A percentile compares a stretch with the other conserved stretches of the same genome.
phyloP scores from a whole-genome alignment of 176 grass and related monocot genomes.

The Juncus effusus region DNA sequence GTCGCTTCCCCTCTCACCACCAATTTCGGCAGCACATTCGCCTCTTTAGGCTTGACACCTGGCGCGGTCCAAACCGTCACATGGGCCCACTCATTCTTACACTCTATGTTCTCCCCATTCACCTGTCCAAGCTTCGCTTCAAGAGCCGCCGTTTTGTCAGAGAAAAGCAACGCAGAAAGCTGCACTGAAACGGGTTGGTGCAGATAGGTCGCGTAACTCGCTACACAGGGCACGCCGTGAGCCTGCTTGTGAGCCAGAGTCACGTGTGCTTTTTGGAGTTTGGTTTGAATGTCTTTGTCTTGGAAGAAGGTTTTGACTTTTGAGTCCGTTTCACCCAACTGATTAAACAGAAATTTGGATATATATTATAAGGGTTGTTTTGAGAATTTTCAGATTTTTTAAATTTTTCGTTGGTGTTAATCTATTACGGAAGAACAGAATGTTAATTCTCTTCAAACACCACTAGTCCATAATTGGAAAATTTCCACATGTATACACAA shows the following conservation, averaged over 20 bases:
- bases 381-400: too few relatives aligned
- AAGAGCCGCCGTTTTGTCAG: slow-evolving; percentile 62
- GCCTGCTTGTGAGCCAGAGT: slow-evolving; percentile 91
- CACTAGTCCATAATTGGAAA: too few relatives aligned
- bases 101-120: slow-evolving; percentile 56
- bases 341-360: slow-evolving; percentile 5
- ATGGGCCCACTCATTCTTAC: slow-evolving; percentile 88
- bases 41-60: slow-evolving; percentile 59
- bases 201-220: slow-evolving; percentile 62
- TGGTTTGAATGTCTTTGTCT: slow-evolving; percentile 44
- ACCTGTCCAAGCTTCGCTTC: slow-evolving; percentile 53
- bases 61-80: slow-evolving; percentile 73
- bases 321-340: slow-evolving; percentile 50
- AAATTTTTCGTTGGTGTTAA: too few relatives aligned
- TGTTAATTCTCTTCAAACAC: too few relatives aligned
- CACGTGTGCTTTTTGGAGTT: slow-evolving; percentile 65
- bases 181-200: slow-evolving; percentile 61
- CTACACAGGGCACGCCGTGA: slow-evolving; percentile 74
- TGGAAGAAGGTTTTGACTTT: slow-evolving; percentile 42
- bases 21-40: slow-evolving; percentile 55
- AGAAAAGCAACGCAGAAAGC: slow-evolving; percentile 54
- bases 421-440: too few relatives aligned
- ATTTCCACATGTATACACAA: too few relatives aligned
- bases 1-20: slow-evolving; percentile 55
- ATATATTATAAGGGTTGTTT: too few relatives aligned